phyloP scores from a whole-genome alignment of 208 protist species.

The Trypanosoma avium region DNA sequence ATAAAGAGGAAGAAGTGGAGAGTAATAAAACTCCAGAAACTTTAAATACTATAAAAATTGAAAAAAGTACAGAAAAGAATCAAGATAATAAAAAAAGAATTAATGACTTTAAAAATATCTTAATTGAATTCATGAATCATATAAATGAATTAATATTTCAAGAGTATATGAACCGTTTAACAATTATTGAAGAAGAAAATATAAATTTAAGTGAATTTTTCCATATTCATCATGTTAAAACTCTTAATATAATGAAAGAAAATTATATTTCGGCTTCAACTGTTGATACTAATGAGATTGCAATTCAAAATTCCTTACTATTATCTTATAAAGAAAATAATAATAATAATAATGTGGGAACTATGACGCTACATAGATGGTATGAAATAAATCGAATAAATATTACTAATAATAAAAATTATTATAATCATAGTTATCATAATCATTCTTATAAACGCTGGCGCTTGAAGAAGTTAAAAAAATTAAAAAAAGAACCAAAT shows the following conservation, averaged over 20 bases:
- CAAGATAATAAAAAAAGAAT: background rate
- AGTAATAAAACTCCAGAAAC: background rate
- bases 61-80: background rate
- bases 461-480: no score
- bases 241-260: background rate
- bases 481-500: no score
- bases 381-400: no score
- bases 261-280: background rate
- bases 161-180: background rate
- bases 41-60: background rate
- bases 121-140: background rate
- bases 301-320: background rate
- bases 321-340: no score
- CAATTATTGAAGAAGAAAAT: slow-evolving; percentile 10
- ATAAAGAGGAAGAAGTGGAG: background rate
- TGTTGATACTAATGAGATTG: background rate
- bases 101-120: background rate
- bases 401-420: no score
- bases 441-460: no score
- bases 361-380: no score
- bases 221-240: background rate
- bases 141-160: background rate
- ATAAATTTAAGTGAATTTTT: slow-evolving; percentile 3
- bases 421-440: no score
- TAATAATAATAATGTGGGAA: no score